These are phyloP conservation scores for Populus deltoides DNA, from an alignment of 345 rosid species.

Conservation along the genomic window DNA sequence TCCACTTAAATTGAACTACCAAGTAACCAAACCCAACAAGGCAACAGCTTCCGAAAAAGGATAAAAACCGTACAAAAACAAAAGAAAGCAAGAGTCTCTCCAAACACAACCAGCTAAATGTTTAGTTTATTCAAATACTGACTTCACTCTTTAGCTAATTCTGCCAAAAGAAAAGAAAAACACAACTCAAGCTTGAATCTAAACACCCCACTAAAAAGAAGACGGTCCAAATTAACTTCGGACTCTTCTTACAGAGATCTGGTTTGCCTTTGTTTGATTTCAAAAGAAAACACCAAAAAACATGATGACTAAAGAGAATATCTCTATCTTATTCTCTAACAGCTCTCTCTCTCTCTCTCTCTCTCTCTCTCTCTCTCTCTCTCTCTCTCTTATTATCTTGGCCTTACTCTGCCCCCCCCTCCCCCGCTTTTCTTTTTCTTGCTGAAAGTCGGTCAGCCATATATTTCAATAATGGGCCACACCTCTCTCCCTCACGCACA, in stretches of 20 bases:
- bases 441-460: slow-evolving; percentile 15
- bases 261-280: slow-evolving; percentile 33
- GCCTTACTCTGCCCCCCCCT: slow-evolving; percentile 10
- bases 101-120: slow-evolving; percentile 52
- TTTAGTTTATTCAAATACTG: slow-evolving; percentile 46
- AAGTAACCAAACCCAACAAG: slow-evolving; percentile 26
- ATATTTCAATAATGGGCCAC: slow-evolving; percentile 14
- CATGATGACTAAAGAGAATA: slow-evolving; percentile 29
- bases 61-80: slow-evolving; percentile 41
- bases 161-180: slow-evolving; percentile 70
- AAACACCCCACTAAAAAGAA: slow-evolving; percentile 23
- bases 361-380: slow-evolving; percentile 16
- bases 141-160: slow-evolving; percentile 36
- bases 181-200: slow-evolving; percentile 42
- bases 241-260: slow-evolving; percentile 49
- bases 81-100: slow-evolving; percentile 37
- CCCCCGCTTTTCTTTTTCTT: not conserved
- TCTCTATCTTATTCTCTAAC: slow-evolving; percentile 6
- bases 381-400: slow-evolving; percentile 19
- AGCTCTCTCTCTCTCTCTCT: slow-evolving; percentile 13
- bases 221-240: slow-evolving; percentile 35
- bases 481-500: not conserved
- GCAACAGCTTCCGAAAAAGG: slow-evolving; percentile 35
- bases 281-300: slow-evolving; percentile 42
- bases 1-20: not conserved